A percentile compares a stretch with the other conserved stretches of the same genome.
Conservation (phyloP, 2,329 filamentous ascomycete species). For the Sphaerulina populicola region DNA sequence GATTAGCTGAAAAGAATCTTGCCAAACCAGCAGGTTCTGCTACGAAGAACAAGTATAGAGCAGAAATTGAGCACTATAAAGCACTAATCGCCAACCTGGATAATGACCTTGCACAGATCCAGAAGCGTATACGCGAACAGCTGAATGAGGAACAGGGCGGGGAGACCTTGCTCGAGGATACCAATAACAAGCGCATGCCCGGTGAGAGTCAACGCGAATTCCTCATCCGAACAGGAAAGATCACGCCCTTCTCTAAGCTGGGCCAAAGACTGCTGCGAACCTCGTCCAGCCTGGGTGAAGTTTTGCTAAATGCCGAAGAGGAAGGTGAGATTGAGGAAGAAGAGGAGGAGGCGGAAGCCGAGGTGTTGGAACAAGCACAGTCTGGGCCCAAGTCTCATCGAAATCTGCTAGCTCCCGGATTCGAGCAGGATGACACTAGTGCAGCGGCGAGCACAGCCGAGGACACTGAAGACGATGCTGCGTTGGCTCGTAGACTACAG, state of each 20-base stretch:
- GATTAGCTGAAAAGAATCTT: constrained; percentile 50
- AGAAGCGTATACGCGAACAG: constrained; percentile 62
- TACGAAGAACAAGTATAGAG: constrained; percentile 51
- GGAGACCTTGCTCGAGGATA: constrained; percentile 37
- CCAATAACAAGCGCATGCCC: constrained; percentile 55
- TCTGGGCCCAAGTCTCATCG: constrained; percentile 39
- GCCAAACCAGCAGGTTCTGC: constrained; percentile 47
- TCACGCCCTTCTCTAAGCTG: constrained; percentile 85
- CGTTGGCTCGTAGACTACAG: constrained; percentile 27
- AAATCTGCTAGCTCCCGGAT: constrained; percentile 43
- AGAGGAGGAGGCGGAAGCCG: constrained; percentile 38
- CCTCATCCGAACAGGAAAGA: constrained; percentile 90
- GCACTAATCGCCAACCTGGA: constrained; percentile 56
- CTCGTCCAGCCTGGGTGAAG: constrained; percentile 64
- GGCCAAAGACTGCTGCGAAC: constrained; percentile 55
- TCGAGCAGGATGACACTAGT: constrained; percentile 30
- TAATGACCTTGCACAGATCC: constrained; percentile 70
- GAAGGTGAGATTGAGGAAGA: constrained; percentile 40
- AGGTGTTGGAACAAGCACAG: constrained; percentile 14
- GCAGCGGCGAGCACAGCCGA: constrained; percentile 18
- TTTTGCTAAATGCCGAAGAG: constrained; percentile 73
- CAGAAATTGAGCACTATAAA: constrained; percentile 59
- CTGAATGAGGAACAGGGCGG: constrained; percentile 39
- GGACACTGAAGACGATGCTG: constrained; percentile 27
- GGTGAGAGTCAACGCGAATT: constrained; percentile 82